A percentile compares a stretch with the other conserved stretches of the same genome.
Evolutionary conservation across 495 filamentous ascomycete genomes (phyloP).

Genomic region (Xylaria palmicola): DNA sequence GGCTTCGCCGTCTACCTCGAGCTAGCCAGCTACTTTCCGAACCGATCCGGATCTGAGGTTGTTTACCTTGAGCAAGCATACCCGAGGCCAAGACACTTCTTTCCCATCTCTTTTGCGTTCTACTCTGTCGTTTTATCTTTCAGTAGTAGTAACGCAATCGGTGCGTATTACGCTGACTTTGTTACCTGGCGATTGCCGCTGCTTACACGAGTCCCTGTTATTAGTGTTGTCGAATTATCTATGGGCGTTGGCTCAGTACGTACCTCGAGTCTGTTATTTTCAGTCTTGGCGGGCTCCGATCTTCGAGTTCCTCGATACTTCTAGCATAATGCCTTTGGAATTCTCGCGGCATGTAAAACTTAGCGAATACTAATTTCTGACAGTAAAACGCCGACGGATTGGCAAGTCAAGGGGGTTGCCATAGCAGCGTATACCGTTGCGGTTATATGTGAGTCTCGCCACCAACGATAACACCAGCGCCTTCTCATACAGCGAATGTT

Average conservation of each 20-base stretch:
- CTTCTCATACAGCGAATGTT: neutral
- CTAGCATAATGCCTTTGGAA: neutral
- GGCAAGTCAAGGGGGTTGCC: constrained; percentile 64
- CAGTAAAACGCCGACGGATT: constrained; percentile 51
- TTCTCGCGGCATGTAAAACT: neutral
- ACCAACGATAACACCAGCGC: neutral
- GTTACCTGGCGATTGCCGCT: neutral
- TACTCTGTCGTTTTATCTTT: constrained; percentile 61
- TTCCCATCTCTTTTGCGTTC: constrained; percentile 60
- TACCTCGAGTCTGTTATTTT: constrained; percentile 14
- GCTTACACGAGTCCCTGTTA: neutral
- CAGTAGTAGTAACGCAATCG: constrained; percentile 62
- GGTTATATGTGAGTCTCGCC: constrained; percentile 37
- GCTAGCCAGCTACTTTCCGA: constrained; percentile 61
- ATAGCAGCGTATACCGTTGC: constrained; percentile 59
- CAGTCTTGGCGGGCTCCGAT: neutral
- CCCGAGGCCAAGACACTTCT: constrained; percentile 59
- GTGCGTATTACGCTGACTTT: constrained; percentile 19
- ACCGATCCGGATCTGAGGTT: constrained; percentile 62
- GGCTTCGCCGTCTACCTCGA: constrained; percentile 59
- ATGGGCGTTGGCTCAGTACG: constrained; percentile 53
- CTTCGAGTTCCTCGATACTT: neutral
- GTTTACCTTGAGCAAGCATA: constrained; percentile 67
- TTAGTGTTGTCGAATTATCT: constrained; percentile 14
- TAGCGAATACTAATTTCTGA: neutral